Base-by-base conservation (phyloP, 1,139 yeast genomes). In the Geotrichum histeridarum region DNA sequence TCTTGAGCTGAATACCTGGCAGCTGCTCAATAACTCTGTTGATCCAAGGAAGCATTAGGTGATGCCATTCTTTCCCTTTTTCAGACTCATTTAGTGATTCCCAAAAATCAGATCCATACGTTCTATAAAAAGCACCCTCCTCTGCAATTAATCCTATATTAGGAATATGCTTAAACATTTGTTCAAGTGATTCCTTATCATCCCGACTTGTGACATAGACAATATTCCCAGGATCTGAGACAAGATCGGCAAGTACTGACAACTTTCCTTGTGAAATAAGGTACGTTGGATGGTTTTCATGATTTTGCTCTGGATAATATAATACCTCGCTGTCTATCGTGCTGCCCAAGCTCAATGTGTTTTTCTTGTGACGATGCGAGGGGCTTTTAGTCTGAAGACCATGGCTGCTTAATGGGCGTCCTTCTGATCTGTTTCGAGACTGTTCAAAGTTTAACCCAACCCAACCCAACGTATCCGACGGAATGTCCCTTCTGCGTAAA, bases 81-180 rank as follows among this genome's bases (percentile, higher is more conserved):
- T 69, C 67, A 54, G 77, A 78, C 54, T 82, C 81, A 17, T 80
- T 80, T 45, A 87, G 73, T 2, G 86, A 77, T 37, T 80, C 70
- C 97, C 97, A 91, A n/a, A 73, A 72, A 33, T 86, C 78, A 57
- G 38, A 38, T 9, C 54, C 51, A 43, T 36, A 50, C 4, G 70
- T 74, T 0, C 61, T 48, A 30, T 62, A 51, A 60, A 75, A 83
- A 1, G 91, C 95, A 41, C 98, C 98, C 65, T 86, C 84, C 68
- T 91, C 98, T 0, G 96, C 95, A 60, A 91, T 82, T 51, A 91
- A 73, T 0, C 98, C 98, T 37, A 91, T 66, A 43, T 79, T 80
- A 1, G 85, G 82, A 12, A 82, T 78, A 58, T 90, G 78, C 41
- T 84, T 76, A 69, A 84, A 90, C 53, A 82, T 70, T 51, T 86